Percentiles rank a stretch among this genome's conserved stretches.
phyloP scores from a whole-genome alignment of 2,329 filamentous ascomycete genomes.

The Penicillium corylophilum region DNA sequence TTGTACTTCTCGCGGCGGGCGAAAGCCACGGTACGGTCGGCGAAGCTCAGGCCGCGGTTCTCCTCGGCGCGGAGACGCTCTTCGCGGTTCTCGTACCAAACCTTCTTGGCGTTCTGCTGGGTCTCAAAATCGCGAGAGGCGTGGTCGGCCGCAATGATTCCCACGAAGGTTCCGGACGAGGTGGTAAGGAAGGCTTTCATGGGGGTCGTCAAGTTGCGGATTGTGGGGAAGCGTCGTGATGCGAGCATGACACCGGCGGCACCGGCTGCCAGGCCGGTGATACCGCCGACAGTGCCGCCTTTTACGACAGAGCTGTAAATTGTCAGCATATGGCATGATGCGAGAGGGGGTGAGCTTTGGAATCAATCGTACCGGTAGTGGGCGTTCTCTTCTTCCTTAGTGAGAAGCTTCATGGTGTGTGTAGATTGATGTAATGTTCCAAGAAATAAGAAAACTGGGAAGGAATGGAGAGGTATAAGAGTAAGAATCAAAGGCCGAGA shows the following conservation, averaged over 20 bases:
- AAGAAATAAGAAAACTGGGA: neutral
- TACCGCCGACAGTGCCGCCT: conserved; percentile 73
- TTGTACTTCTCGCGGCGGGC: conserved; percentile 79
- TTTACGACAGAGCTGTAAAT: conserved; percentile 64
- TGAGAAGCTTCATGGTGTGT: conserved; percentile 83
- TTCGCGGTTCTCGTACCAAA: conserved; percentile 64
- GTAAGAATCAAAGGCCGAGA: conserved; percentile 24
- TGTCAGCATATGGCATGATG: conserved; percentile 20
- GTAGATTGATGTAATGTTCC: neutral
- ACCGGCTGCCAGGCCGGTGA: conserved; percentile 66
- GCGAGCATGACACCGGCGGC: conserved; percentile 66
- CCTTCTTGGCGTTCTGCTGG: conserved; percentile 64
- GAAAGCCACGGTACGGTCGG: conserved; percentile 68
- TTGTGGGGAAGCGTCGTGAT: conserved; percentile 69
- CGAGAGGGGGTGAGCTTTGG: neutral
- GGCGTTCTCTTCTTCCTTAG: conserved; percentile 83
- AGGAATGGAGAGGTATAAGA: conserved; percentile 8
- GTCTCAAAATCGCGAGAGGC: conserved; percentile 70
- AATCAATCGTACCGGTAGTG: conserved; percentile 67
- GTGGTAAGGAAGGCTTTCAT: conserved; percentile 89
- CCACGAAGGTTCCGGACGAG: conserved; percentile 76
- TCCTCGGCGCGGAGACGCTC: conserved; percentile 57
- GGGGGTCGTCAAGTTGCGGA: conserved; percentile 79
- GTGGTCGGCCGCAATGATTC: conserved; percentile 83
- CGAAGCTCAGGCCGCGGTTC: conserved; percentile 55